A percentile compares a stretch with the other conserved stretches of the same genome.
Conservation (phyloP, 1,139 yeast species). For the Groenewaldozyma auringiensis region DNA sequence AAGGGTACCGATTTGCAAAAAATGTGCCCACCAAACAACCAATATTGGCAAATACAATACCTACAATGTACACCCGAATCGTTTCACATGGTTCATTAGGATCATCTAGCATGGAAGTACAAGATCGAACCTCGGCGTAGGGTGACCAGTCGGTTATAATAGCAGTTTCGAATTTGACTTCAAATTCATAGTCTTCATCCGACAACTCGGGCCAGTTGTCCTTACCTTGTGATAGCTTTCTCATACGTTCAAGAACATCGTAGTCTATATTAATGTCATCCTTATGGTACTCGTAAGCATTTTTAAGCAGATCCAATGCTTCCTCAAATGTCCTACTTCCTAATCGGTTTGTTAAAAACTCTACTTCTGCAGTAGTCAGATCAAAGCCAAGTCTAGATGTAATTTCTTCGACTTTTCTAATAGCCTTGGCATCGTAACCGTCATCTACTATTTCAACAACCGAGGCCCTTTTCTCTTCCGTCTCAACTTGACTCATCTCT, state of each 20-base stretch:
- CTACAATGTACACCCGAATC: slow-evolving; percentile 40
- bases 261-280: slow-evolving; percentile 46
- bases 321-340: slow-evolving; percentile 31
- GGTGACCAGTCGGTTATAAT: slow-evolving; percentile 42
- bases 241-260: slow-evolving; percentile 30
- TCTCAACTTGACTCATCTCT: too few relatives aligned
- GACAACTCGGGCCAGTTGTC: slow-evolving; percentile 7
- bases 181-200: slow-evolving; percentile 26
- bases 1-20: slow-evolving; percentile 46
- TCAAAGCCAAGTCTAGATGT: slow-evolving; percentile 7
- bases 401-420: slow-evolving; percentile 4
- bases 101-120: slow-evolving; percentile 39
- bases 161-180: slow-evolving; percentile 31
- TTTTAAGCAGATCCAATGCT: slow-evolving; percentile 37
- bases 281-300: slow-evolving; percentile 35
- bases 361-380: slow-evolving; percentile 10
- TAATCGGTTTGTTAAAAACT: slow-evolving; percentile 36
- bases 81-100: slow-evolving; percentile 38
- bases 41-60: slow-evolving; percentile 18
- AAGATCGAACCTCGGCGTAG: slow-evolving; percentile 43
- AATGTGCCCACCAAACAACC: slow-evolving; percentile 46
- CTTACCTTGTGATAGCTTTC: slow-evolving; percentile 21
- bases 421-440: slow-evolving; percentile 1
- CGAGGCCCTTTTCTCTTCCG: background rate
- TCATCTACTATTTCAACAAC: background rate